Evolutionary conservation across 2,329 filamentous ascomycete species (phyloP).

Genomic region (Curvularia hawaiiensis): DNA sequence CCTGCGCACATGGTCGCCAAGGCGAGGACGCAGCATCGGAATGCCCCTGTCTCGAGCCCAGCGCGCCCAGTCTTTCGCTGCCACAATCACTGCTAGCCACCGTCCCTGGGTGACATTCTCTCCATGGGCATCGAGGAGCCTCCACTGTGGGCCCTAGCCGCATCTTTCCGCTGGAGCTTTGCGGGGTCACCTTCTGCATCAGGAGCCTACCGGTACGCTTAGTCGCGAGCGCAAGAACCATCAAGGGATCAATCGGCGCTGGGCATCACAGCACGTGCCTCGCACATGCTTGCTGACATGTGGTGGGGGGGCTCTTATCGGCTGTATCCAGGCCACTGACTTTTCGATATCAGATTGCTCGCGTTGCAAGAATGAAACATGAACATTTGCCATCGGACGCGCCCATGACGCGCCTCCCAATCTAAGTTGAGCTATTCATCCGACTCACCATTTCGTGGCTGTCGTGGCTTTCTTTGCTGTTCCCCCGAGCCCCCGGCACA

Average conservation of each 20-base stretch:
- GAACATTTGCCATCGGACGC: neutral
- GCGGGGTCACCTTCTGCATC: slow-evolving; percentile 21
- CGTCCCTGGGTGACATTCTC: slow-evolving; percentile 5
- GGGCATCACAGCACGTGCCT: slow-evolving; percentile 15
- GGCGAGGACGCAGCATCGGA: slow-evolving; percentile 2
- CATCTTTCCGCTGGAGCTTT: slow-evolving; percentile 5
- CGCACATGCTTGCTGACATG: neutral
- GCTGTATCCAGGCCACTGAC: neutral
- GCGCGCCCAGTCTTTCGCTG: slow-evolving; percentile 12
- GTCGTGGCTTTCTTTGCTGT: slow-evolving; percentile 28
- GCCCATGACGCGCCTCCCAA: neutral
- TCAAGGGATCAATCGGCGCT: slow-evolving; percentile 14
- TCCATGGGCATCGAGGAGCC: slow-evolving; percentile 8
- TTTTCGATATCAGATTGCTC: neutral
- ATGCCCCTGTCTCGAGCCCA: slow-evolving; percentile 15
- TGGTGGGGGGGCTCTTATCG: neutral
- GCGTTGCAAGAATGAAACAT: neutral
- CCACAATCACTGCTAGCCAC: slow-evolving; percentile 4
- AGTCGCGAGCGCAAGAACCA: neutral
- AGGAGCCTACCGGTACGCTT: slow-evolving; percentile 1
- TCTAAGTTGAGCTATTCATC: slow-evolving; percentile 19
- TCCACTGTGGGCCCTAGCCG: slow-evolving; percentile 11
- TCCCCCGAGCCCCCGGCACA: slow-evolving; percentile 24
- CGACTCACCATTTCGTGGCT: slow-evolving; percentile 32
- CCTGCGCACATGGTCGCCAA: slow-evolving; percentile 11